Conservation (phyloP, 495 filamentous ascomycete species). For the Penicillium simplicissimum region DNA sequence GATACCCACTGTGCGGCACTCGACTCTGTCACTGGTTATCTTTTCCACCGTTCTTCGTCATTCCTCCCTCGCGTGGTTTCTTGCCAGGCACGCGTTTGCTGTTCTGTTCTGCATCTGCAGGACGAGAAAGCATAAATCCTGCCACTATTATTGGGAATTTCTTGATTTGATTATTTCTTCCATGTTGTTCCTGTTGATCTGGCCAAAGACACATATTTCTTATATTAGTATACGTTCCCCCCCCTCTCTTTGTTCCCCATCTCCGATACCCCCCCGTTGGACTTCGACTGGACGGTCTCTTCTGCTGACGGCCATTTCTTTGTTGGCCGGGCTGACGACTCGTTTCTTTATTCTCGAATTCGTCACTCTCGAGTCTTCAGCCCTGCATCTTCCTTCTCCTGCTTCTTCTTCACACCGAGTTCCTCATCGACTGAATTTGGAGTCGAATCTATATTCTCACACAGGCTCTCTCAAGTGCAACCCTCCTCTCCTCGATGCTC, state of each 20-base stretch:
- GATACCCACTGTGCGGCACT: background rate
- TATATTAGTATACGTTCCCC: slow-evolving; percentile 6
- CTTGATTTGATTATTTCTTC: background rate
- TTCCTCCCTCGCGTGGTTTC: background rate
- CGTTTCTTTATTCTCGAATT: slow-evolving; percentile 2
- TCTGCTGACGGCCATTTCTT: background rate
- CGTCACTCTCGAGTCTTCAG: slow-evolving; percentile 4
- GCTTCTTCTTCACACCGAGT: background rate
- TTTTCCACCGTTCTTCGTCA: background rate
- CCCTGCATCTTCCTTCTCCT: background rate
- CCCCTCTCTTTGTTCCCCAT: slow-evolving; percentile 4
- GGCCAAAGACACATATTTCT: background rate
- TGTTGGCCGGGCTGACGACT: background rate
- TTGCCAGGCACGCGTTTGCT: background rate
- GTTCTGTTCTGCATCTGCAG: background rate
- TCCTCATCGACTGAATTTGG: background rate
- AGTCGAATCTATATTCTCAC: background rate
- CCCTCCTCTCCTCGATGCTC: slow-evolving; percentile 22
- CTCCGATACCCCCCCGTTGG: background rate
- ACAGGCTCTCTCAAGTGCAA: too few relatives aligned
- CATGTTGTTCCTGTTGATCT: background rate
- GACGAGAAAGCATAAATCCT: background rate
- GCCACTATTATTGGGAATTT: background rate
- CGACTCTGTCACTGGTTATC: background rate
- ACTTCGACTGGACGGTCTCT: slow-evolving; percentile 1